Evolutionary conservation across 495 filamentous ascomycete species (phyloP).

Genomic region (Podospora sp.): DNA sequence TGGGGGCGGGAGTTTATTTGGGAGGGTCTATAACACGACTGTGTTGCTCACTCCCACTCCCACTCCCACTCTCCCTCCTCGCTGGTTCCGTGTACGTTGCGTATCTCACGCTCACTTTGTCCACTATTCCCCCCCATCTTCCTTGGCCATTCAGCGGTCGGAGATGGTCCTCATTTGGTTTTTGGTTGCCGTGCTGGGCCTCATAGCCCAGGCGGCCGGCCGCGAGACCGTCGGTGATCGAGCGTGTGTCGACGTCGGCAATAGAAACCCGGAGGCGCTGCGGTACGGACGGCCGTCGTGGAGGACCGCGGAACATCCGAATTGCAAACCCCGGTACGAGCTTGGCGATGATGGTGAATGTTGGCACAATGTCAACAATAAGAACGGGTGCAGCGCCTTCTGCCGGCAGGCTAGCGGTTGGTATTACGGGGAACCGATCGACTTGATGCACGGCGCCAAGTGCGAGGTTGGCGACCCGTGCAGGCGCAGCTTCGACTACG

Average conservation of each 20-base stretch:
- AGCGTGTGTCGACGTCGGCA: conserved; percentile 19
- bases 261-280: conserved; percentile 3
- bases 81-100: too few species aligned
- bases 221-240: background rate
- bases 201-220: background rate
- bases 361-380: background rate
- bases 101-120: background rate
- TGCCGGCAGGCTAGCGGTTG: conserved; percentile 18
- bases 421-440: conserved; percentile 25
- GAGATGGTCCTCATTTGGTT: background rate
- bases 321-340: conserved; percentile 8
- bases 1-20: background rate
- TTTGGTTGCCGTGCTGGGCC: background rate
- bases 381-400: conserved; percentile 22
- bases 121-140: background rate
- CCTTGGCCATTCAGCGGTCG: background rate
- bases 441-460: conserved; percentile 8
- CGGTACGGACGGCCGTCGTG: conserved; percentile 13
- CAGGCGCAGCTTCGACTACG: background rate
- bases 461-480: conserved; percentile 18
- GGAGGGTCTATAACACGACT: background rate
- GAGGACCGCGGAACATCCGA: conserved; percentile 11
- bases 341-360: conserved; percentile 14
- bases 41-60: too few species aligned
- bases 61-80: too few species aligned